Conservation (phyloP, 441 rosid genomes). For the Euphorbia corollata region DNA sequence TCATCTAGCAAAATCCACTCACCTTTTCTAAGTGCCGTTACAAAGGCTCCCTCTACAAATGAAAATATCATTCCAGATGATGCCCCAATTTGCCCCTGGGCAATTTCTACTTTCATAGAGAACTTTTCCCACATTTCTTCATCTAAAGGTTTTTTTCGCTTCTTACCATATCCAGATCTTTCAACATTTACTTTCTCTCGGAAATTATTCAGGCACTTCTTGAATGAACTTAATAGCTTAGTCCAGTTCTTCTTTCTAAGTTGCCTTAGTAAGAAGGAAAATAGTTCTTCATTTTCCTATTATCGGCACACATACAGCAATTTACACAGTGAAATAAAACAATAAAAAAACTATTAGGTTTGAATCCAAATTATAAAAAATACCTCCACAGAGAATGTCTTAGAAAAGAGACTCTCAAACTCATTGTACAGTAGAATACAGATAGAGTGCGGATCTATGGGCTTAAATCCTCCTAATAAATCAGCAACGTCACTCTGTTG, state of each 20-base stretch:
- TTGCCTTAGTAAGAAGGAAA: constrained; percentile 40
- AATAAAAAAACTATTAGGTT: constrained; percentile 9
- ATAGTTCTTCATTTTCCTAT: constrained; percentile 45
- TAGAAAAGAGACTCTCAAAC: constrained; percentile 53
- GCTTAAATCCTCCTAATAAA: constrained; percentile 97
- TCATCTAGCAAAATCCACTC: constrained; percentile 98
- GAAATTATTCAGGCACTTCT: constrained; percentile 34
- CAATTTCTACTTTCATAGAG: constrained; percentile 48
- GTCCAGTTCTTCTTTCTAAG: constrained; percentile 59
- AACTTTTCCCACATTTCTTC: constrained; percentile 53
- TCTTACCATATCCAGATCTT: constrained; percentile 42
- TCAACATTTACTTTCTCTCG: constrained; percentile 23
- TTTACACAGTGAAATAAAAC: constrained; percentile 17
- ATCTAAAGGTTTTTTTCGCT: constrained; percentile 61
- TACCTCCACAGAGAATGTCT: constrained; percentile 47
- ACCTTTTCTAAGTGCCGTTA: constrained; percentile 83
- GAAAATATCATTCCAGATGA: constrained; percentile 87
- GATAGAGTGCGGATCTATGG: constrained; percentile 62
- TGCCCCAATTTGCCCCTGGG: constrained; percentile 41
- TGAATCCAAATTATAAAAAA: constrained; percentile 14
- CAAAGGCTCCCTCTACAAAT: constrained; percentile 93
- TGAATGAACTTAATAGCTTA: constrained; percentile 42
- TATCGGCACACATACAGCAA: constrained; percentile 25
- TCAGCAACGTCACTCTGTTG: constrained; percentile 98
- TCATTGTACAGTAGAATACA: constrained; percentile 72